Conservation (phyloP, 2,329 filamentous ascomycete species). For the Alternaria rosae region DNA sequence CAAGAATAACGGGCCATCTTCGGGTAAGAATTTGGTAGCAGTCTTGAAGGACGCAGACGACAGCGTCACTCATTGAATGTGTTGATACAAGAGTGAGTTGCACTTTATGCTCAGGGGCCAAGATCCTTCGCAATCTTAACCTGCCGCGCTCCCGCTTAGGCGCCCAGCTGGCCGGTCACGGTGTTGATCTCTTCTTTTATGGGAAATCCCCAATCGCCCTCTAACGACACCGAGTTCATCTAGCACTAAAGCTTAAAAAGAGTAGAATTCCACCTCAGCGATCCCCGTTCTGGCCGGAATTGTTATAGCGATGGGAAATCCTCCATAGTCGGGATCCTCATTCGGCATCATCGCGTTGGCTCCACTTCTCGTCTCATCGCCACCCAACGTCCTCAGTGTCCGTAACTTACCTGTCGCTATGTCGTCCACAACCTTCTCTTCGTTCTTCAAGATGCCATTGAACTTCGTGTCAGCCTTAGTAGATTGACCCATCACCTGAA, state of each 20-base stretch:
- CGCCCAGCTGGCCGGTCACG: neutral
- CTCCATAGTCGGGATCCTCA: constrained; percentile 64
- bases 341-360: constrained; percentile 63
- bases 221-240: neutral
- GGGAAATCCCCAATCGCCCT: neutral
- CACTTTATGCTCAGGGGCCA: neutral
- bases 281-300: constrained; percentile 58
- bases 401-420: constrained; percentile 47
- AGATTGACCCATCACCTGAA: constrained; percentile 49
- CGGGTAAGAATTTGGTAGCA: neutral
- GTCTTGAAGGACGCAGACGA: neutral
- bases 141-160: neutral
- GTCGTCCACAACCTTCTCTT: constrained; percentile 52
- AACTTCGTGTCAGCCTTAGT: constrained; percentile 45
- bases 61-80: neutral
- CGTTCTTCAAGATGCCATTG: constrained; percentile 54
- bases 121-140: neutral
- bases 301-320: constrained; percentile 63
- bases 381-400: constrained; percentile 51
- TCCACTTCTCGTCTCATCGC: constrained; percentile 59
- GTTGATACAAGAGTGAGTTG: neutral
- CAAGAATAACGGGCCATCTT: neutral
- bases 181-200: neutral
- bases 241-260: constrained; percentile 1
- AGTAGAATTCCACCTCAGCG: constrained; percentile 23